Percentiles rank a stretch among this genome's conserved stretches.
phyloP scores from a whole-genome alignment of 73 alveolate species.

The Tetrahymena elliotti region DNA sequence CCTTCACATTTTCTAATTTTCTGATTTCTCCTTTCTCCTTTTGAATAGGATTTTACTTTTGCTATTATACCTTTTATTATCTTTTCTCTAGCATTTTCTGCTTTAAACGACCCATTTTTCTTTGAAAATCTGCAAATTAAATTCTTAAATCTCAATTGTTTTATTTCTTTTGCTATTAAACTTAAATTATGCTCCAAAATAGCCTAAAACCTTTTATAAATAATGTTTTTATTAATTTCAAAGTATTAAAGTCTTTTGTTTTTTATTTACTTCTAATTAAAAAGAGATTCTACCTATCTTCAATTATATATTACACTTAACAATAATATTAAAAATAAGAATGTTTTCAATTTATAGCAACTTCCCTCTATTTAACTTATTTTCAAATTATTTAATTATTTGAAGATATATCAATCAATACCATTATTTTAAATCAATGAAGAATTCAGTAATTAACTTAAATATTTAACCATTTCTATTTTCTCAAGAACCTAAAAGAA shows the following conservation, averaged over 20 bases:
- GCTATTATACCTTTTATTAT: not conserved
- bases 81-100: not conserved
- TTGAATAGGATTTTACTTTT: not conserved
- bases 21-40: not conserved
- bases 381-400: not conserved
- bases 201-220: not conserved
- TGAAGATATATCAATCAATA: not conserved
- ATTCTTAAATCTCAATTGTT: not conserved
- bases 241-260: not conserved
- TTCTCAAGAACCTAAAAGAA: no score
- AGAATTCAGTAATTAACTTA: not conserved
- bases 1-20: not conserved
- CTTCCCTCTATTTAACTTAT: not conserved
- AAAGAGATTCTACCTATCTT: not conserved
- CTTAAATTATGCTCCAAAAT: not conserved
- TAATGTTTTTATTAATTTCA: not conserved
- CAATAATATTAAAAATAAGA: not conserved
- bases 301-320: not conserved
- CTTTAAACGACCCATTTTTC: not conserved
- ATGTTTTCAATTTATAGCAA: not conserved
- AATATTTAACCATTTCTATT: no score
- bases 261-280: not conserved
- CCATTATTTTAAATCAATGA: not conserved
- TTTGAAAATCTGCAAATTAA: not conserved
- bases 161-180: not conserved